Conservation (phyloP, 164 flowering plant species). For the Aristolochia contorta region DNA sequence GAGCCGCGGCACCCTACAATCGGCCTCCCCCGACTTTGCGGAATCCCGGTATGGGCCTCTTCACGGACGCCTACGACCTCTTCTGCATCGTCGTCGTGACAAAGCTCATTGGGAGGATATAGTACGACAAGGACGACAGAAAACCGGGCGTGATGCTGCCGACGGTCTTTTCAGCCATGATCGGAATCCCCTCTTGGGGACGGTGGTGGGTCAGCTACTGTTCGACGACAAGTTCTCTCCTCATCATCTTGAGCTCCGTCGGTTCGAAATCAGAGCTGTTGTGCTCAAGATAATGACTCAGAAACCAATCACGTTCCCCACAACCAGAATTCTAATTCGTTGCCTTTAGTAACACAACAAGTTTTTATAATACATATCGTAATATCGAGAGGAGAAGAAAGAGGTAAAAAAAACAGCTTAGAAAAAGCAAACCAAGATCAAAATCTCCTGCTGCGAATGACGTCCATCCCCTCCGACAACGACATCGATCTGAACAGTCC, state of each 20-base stretch:
- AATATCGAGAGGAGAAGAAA: background rate
- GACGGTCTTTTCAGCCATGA: slow-evolving; percentile 25
- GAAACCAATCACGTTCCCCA: too few species aligned
- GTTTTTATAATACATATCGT: background rate
- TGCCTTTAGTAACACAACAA: background rate
- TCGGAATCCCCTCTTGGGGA: slow-evolving; percentile 31
- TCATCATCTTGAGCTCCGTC: too few species aligned
- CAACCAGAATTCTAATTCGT: background rate
- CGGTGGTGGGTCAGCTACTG: slow-evolving; percentile 31
- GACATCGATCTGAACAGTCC: slow-evolving; percentile 60
- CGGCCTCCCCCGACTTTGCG: too few species aligned
- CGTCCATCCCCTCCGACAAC: slow-evolving; percentile 77
- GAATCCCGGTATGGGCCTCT: slow-evolving; percentile 22
- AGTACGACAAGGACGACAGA: slow-evolving; percentile 12
- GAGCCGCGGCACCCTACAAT: too few species aligned
- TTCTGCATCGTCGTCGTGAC: slow-evolving; percentile 4
- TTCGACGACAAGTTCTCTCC: slow-evolving; percentile 30
- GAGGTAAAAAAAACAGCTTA: background rate
- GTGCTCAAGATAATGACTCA: too few species aligned
- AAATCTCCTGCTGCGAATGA: slow-evolving; percentile 39
- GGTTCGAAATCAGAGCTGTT: too few species aligned
- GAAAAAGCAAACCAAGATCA: too few species aligned
- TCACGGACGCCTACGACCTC: slow-evolving; percentile 16
- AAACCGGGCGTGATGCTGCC: slow-evolving; percentile 28
- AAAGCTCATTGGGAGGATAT: slow-evolving; percentile 22